Base-by-base conservation (phyloP, 1,284 basidiomycete genomes). In the Ganoderma sinense region DNA sequence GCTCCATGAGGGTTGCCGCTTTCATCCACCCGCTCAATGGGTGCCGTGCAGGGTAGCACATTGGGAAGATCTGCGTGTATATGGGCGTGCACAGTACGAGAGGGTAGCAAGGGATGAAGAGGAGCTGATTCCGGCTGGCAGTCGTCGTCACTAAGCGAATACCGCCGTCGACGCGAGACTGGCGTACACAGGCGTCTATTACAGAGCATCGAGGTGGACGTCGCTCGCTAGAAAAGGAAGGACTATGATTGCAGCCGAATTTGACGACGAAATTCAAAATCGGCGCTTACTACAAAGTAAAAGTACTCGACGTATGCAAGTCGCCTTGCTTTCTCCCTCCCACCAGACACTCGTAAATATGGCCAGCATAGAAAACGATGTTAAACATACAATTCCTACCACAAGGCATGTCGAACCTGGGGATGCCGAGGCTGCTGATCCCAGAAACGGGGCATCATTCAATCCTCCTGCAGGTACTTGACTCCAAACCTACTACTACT, bases 191-290 rank as follows among this genome's bases (percentile, higher is more conserved):
- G 59, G 61, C 39, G 61, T 41, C 59, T 41, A 60, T 23, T 36
- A 10, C 36, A 36, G 36, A 36, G 10, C 36, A 6, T 13, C 8
- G 36, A 10, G 33, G 23, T 61, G 59, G 59, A 61, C 60, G 36
- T 23, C 20, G 56, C 10, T 8, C 56, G 56, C 39, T 26, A 23
- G n/a, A 62, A 43, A 29, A 62, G 62, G 62, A 63, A 45, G 43
- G 43, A 2, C 11, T 29, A 31, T 1, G 14, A 6, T 18, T 41
- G n/a, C 48, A 65, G 29, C 66, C 71, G 69, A 75, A 71, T 73
- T 73, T 73, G 72, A 71, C 60, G 51, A 36, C 56, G 16, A 71
- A 65, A 66, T 67, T 75, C 74, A 72, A 73, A 73, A 68, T 73
- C 68, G 65, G 74, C 74, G 74, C 58, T 63, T 71, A 53, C 26